Conservation (phyloP, 2,329 filamentous ascomycete genomes). For the Neocatenulostroma microsporum region DNA sequence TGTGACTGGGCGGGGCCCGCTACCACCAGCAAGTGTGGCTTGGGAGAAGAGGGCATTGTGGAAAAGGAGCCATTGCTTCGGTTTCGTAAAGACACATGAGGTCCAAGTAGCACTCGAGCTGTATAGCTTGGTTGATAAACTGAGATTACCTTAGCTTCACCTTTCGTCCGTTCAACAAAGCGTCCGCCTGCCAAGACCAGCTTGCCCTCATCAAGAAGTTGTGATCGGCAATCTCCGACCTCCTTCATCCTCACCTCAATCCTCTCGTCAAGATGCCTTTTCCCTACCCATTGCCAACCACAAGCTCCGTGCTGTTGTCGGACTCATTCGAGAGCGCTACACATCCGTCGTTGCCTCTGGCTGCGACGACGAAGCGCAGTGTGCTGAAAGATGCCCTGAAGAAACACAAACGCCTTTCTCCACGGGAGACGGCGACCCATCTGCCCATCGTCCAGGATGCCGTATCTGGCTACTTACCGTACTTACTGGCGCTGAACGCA, state of each 20-base stretch:
- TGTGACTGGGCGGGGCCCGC: too few species aligned
- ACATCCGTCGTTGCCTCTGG: conserved; percentile 80
- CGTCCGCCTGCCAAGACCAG: too few species aligned
- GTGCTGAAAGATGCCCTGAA: conserved; percentile 79
- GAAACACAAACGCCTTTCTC: conserved; percentile 76
- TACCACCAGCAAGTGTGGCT: too few species aligned
- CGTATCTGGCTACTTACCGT: conserved; percentile 72
- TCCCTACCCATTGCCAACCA: conserved; percentile 80
- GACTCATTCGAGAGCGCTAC: conserved; percentile 68
- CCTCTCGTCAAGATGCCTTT: conserved; percentile 84
- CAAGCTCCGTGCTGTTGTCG: conserved; percentile 76
- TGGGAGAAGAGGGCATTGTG: too few species aligned
- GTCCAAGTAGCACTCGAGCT: too few species aligned
- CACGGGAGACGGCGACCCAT: conserved; percentile 60
- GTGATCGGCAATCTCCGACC: too few species aligned
- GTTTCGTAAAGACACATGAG: too few species aligned
- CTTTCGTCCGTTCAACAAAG: too few species aligned
- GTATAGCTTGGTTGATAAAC: too few species aligned
- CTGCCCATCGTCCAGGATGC: conserved; percentile 62
- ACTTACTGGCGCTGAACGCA: conserved; percentile 70
- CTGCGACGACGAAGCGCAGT: conserved; percentile 73
- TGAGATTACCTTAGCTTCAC: too few species aligned
- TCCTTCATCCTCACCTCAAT: conserved; percentile 1
- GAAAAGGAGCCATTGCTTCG: too few species aligned
- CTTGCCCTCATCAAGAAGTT: too few species aligned